Evolutionary conservation across 2,329 filamentous ascomycete species (phyloP), one percentile per base, ranked within the genome.

Genomic region (Karstenula rhodostoma): DNA sequence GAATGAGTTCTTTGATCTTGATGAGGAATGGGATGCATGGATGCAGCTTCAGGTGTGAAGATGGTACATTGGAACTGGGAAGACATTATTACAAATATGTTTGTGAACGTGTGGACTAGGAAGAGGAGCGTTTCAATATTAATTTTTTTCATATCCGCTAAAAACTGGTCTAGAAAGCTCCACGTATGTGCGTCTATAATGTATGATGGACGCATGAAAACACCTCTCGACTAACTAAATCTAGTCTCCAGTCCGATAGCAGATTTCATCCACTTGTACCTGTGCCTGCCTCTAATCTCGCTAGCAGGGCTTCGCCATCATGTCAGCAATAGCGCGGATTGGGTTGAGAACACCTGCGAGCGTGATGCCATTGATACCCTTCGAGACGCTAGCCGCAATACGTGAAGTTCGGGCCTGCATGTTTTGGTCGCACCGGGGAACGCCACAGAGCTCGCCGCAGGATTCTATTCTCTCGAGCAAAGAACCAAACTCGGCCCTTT

Each of bases 1-100:
- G 50, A 43, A 43, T 29, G 50, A 52, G 22, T 42, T 42, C 22
- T 52, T 52, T 42, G 50, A 52, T 29, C 12, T 42, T 6, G 37
- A 52, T 42, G 35, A 23, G 3, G 42, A 35, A 3, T 52, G 50
- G 50, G 50, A 42, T 10, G 10, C 22, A 15, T 52, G 50, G 50
- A 25, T 52, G 22, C 50, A 43, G 23, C 17, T 52, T 15, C 43
- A 52, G 32, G 13, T 23, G 7, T 23, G 42, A 4, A 17, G 35
- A 5, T 12, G 33, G 10, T 35, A 35, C 4, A 9, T 35, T 35
- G 15, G 9, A 35, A 12, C 3, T 35, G 33, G 15, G 33, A 35
- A 35, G 4, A 35, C 33, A 12, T 35, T 3, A 12, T 3, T 10
- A 3, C 8, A 35, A 12, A 35, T 13, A 13, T 35, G 33, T 1